These are phyloP conservation scores for Lactarius akahatsu DNA, from an alignment of 768 basidiomycete species.

Conservation along the genomic window DNA sequence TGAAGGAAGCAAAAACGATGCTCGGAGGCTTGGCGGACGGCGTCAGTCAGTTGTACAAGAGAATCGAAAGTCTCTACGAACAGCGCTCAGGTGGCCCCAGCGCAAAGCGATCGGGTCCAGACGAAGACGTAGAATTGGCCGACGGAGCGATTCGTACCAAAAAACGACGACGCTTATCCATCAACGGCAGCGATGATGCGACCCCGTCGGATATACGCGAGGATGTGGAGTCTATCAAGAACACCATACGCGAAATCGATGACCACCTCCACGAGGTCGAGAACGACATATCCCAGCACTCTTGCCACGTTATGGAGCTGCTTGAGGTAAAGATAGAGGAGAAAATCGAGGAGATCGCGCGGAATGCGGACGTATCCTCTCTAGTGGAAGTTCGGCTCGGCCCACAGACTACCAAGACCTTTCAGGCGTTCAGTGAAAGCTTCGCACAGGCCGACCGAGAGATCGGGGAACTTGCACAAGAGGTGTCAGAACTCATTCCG, in stretches of 20 bases:
- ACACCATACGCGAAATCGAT: conserved; percentile 24
- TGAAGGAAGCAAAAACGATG: conserved; percentile 34
- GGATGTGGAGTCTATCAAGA: conserved; percentile 19
- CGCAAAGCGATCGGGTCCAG: not conserved
- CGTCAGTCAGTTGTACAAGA: conserved; percentile 28
- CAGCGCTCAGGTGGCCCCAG: not conserved
- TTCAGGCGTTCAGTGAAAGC: conserved; percentile 13
- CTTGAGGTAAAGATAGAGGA: conserved; percentile 25
- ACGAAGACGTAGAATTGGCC: not conserved
- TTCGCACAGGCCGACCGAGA: conserved; percentile 22
- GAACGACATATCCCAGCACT: conserved; percentile 27
- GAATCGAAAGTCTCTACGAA: conserved; percentile 13
- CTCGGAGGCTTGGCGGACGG: conserved; percentile 35
- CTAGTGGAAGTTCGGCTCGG: conserved; percentile 5
- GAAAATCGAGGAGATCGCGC: conserved; percentile 27
- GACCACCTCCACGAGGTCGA: conserved; percentile 24
- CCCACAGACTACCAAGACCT: conserved; percentile 10
- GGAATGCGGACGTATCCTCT: conserved; percentile 2
- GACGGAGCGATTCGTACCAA: conserved; percentile 6
- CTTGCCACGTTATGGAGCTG: conserved; percentile 19
- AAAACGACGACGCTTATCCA: conserved; percentile 21
- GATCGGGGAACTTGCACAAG: conserved; percentile 24
- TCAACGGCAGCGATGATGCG: not conserved
- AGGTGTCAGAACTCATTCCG: conserved; percentile 22
- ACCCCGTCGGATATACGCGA: conserved; percentile 14